Conservation (phyloP, 768 basidiomycete species). For the Candolleomyces eurysporus region DNA sequence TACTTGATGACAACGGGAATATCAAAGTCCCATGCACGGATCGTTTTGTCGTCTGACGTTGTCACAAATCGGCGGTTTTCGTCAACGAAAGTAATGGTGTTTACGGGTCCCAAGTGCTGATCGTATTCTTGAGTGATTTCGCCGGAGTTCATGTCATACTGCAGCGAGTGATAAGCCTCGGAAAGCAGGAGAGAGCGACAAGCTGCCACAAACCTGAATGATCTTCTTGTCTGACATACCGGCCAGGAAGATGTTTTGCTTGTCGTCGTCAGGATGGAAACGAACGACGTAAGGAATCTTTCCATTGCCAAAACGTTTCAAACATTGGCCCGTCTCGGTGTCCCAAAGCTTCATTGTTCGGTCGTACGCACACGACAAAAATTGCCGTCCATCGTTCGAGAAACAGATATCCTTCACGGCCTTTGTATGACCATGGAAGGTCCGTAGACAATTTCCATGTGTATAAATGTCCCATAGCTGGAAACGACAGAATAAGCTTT, state of each 20-base stretch:
- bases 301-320: conserved; percentile 95
- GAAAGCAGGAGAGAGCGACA: background rate
- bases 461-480: conserved; percentile 98
- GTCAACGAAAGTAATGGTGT: conserved; percentile 98
- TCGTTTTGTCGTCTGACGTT: conserved; percentile 98
- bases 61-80: conserved; percentile 97
- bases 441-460: conserved; percentile 93
- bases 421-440: conserved; percentile 95
- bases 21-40: conserved; percentile 99
- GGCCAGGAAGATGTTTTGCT: conserved; percentile 93
- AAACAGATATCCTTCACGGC: conserved; percentile 97
- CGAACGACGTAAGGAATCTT: conserved; percentile 95
- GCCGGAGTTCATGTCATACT: conserved; percentile 95
- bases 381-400: conserved; percentile 86
- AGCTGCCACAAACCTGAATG: conserved; percentile 69
- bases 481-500: conserved; percentile 9
- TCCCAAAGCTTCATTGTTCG: conserved; percentile 99
- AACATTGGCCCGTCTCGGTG: conserved; percentile 96
- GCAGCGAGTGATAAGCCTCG: conserved; percentile 15
- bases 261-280: conserved; percentile 96
- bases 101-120: conserved; percentile 97
- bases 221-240: conserved; percentile 99
- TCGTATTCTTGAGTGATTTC: conserved; percentile 99
- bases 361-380: conserved; percentile 93
- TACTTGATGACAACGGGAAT: conserved; percentile 99